Base-by-base conservation (phyloP, 2,329 filamentous ascomycete genomes). In the Parastagonospora nodorum region DNA sequence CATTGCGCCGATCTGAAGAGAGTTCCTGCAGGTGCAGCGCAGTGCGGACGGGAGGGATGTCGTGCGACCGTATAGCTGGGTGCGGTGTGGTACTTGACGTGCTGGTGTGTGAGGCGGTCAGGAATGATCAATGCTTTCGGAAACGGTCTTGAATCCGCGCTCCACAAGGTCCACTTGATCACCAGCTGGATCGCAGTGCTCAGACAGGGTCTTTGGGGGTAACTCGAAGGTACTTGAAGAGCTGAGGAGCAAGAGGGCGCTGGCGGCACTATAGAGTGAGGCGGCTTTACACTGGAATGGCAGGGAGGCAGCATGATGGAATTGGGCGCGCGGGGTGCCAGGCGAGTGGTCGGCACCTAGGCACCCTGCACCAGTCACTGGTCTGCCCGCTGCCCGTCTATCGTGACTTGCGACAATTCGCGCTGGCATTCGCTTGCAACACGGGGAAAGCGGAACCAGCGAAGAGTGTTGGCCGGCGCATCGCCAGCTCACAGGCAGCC, bases 401-500 rank as follows among this genome's bases (percentile, higher is more conserved):
- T 66, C 53, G 58, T 65, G 62, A 63, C 57, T 48, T 61, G 63
- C 61, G 64, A 68, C 68, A 57, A 58, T 56, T 50, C 49, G 62
- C 55, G 58, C 65, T 62, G 62, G 66, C 59, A 65, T 66, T 67
- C 60, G 60, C 54, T 42, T 24, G 31, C 51, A 59, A 53, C 51
- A 57, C 66, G 61, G 59, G 63, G 57, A 61, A 58, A 50, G 51
- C 66, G 59, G 61, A 54, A 51, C 47, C 42, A 56, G 53, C 54
- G 53, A 49, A 51, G 50, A 49, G 58, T 50, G 33, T 19, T 45
- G 52, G 55, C 50, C 54, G 60, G 63, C 68, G 68, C 69, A 67
- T 65, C 68, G 61, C 59, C 57, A 55, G 63, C 63, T 68, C 52
- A 71, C 62, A 64, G 61, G 62, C 42, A 55, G 53, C 54, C 55